Evolutionary conservation across 2,329 filamentous ascomycete genomes (phyloP), one percentile per base, ranked within the genome.

Genomic region (Scedosporium boydii): DNA sequence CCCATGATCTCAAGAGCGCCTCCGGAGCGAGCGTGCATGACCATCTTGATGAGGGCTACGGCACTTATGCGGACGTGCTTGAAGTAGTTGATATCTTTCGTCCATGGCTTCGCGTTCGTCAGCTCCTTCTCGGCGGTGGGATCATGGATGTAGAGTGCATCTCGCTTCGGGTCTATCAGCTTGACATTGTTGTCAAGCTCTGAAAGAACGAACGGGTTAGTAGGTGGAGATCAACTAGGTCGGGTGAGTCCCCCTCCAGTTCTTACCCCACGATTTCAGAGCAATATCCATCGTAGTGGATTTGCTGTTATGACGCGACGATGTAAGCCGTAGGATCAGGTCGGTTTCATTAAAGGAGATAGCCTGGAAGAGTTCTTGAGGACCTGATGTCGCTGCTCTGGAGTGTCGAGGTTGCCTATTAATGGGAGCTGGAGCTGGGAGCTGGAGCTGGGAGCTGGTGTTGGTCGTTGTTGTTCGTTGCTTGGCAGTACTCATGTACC

Each of bases 11-110:
- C 95, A 67, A 98, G 83, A 29, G 85, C 86, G 63, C 95, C 93
- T 67, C 95, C 95, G 0, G 91, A 93, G n/a, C 95, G 90, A 9
- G 95, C 95, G 74, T 99, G 95, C 90, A 97, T 98, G 66, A 96
- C 91, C 95, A 99, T 99, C 78, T 99, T 99, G 68, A 98, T 85
- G 64, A 99, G 84, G 4, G 95, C 95, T 12, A 96, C 88, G 63
- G 95, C 92, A 60, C 91, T 96, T 76, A 99, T 93, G 70, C 93
- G 91, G 57, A 98, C 91, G 61, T 89, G 84, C 73, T 93, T 96
- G 84, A 98, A 99, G 80, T 97, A 87, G 74, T 91, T 83, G 0
- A 89, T 87, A 71, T 97, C 87, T 57, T 79, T 80, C 59, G 78
- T 79, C 95, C 95, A 98, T 65, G 93, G 92, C 61, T 83, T 83